phyloP scores from a whole-genome alignment of 495 filamentous ascomycete genomes.

The Acidiella bohemica region DNA sequence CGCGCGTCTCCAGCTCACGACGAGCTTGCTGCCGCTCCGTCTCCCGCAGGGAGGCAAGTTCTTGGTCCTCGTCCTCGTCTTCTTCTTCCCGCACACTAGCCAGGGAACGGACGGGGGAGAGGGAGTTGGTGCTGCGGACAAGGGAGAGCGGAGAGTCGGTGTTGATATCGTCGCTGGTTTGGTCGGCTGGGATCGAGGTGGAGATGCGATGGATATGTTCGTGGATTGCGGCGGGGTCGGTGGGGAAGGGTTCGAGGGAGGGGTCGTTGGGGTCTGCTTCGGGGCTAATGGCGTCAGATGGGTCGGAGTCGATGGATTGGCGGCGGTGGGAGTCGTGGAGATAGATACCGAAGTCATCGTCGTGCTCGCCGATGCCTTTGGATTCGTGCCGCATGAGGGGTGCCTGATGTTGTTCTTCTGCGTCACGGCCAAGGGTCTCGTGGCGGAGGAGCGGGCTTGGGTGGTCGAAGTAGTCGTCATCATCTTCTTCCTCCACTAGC shows the following conservation, averaged over 20 bases:
- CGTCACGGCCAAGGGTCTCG: constrained; percentile 7
- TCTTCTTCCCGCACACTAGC: constrained; percentile 13
- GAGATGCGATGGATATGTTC: constrained; percentile 11
- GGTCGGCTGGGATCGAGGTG: constrained; percentile 3
- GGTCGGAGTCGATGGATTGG: not conserved
- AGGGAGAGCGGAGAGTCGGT: not conserved
- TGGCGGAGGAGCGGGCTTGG: constrained; percentile 11
- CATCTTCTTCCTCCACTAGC: constrained; percentile 1
- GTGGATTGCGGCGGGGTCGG: constrained; percentile 10
- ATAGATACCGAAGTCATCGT: constrained; percentile 3
- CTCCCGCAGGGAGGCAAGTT: constrained; percentile 4
- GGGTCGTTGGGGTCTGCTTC: constrained; percentile 16
- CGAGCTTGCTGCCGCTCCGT: constrained; percentile 2
- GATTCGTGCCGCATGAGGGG: constrained; percentile 16
- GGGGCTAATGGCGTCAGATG: not conserved
- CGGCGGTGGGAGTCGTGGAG: no score
- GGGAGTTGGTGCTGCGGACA: not conserved
- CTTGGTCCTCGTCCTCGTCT: constrained; percentile 5
- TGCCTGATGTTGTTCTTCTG: constrained; percentile 6
- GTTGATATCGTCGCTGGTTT: not conserved
- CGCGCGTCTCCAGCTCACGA: not conserved
- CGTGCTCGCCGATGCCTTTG: not conserved
- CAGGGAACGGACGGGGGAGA: constrained; percentile 1
- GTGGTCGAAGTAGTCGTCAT: constrained; percentile 1
- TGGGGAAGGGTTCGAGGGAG: constrained; percentile 18